phyloP scores from a whole-genome alignment of 1,139 yeast genomes.

The Debaryomyces psychrophilus region DNA sequence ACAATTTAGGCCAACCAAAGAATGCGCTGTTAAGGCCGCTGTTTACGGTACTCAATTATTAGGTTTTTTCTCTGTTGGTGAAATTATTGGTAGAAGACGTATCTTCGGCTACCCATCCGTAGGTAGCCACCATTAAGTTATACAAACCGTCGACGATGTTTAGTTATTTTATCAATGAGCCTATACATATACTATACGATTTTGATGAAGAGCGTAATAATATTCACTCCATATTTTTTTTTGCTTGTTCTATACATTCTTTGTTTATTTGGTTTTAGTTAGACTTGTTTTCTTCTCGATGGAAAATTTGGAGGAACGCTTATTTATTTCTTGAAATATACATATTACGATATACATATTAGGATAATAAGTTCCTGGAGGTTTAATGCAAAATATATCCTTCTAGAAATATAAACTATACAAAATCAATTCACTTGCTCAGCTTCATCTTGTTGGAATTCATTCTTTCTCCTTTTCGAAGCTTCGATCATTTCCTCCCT shows the following conservation, averaged over 20 bases:
- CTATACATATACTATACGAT: constrained; percentile 3
- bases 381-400: neutral
- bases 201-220: constrained; percentile 4
- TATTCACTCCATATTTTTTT: neutral
- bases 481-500: constrained; percentile 77
- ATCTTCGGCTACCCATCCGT: constrained; percentile 77
- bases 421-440: neutral
- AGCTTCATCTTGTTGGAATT: constrained; percentile 5
- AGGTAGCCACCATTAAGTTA: constrained; percentile 31
- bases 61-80: constrained; percentile 94
- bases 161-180: constrained; percentile 9
- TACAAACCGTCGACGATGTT: constrained; percentile 3
- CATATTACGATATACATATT: too few relatives aligned
- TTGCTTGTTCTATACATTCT: constrained; percentile 4
- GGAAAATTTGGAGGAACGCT: constrained; percentile 5
- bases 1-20: constrained; percentile 56
- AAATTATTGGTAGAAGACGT: constrained; percentile 94
- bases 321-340: constrained; percentile 12
- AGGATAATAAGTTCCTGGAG: neutral
- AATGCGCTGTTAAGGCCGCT: constrained; percentile 65
- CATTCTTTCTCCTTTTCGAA: constrained; percentile 63
- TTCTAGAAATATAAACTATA: neutral
- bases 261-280: constrained; percentile 3
- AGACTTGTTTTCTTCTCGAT: constrained; percentile 5
- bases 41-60: constrained; percentile 81